A percentile compares a stretch with the other conserved stretches of the same genome.
Evolutionary conservation across 2,329 filamentous ascomycete genomes (phyloP).

Genomic region (Leptodontidium sp.): DNA sequence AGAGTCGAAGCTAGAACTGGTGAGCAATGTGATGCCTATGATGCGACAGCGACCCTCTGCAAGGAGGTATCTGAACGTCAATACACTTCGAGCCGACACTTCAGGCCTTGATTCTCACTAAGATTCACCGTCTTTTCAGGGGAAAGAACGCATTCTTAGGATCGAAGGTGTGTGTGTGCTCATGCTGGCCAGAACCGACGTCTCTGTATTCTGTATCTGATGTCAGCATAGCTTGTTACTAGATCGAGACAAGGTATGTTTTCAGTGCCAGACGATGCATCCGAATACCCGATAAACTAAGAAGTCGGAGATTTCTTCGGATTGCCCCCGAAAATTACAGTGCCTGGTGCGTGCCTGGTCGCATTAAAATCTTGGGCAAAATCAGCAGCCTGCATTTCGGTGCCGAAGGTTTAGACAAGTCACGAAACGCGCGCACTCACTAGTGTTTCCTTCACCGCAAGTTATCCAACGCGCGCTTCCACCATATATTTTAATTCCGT

Average conservation of each 20-base stretch:
- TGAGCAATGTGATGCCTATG: background rate
- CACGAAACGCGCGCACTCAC: background rate
- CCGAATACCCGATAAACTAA: too few species aligned
- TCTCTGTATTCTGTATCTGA: background rate
- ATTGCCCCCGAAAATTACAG: background rate
- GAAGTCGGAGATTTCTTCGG: background rate
- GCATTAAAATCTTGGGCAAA: background rate
- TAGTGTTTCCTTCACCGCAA: slow-evolving; percentile 8
- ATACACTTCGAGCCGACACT: background rate
- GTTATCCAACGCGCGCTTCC: background rate
- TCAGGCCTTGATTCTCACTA: slow-evolving; percentile 1
- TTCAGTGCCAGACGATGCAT: background rate
- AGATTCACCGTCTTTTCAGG: background rate
- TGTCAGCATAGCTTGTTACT: background rate
- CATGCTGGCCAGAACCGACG: background rate
- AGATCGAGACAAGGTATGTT: too few species aligned
- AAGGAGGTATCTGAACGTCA: background rate
- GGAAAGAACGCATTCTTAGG: background rate
- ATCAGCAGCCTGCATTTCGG: background rate
- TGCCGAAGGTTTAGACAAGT: background rate
- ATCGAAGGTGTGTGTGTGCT: background rate
- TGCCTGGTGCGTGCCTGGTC: background rate
- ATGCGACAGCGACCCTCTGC: background rate
- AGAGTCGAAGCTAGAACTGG: too few species aligned
- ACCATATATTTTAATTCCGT: background rate